Conservation (phyloP, 108 stramenopile genomes). For the Bacterosira constricta region DNA sequence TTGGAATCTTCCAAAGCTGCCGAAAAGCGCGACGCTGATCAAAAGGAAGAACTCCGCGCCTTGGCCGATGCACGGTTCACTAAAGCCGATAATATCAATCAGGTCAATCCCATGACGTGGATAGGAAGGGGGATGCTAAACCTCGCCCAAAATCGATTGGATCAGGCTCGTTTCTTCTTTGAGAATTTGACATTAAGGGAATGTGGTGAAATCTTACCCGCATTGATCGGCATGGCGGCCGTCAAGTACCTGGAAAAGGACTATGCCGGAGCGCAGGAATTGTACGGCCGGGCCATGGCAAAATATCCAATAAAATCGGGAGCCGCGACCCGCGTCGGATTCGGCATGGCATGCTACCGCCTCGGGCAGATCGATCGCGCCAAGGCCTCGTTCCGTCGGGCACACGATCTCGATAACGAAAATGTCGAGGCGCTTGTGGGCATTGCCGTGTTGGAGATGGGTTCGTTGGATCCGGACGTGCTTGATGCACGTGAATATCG, state of each 20-base stretch:
- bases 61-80: constrained; percentile 79
- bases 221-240: constrained; percentile 85
- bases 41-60: constrained; percentile 58
- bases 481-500: constrained; percentile 52
- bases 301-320: constrained; percentile 45
- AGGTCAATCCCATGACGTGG: constrained; percentile 87
- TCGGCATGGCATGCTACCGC: constrained; percentile 81
- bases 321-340: constrained; percentile 69
- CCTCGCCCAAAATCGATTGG: constrained; percentile 49
- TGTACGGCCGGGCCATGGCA: constrained; percentile 74
- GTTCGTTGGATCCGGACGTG: constrained; percentile 65
- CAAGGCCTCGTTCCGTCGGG: constrained; percentile 80
- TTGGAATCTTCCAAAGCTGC: constrained; percentile 13
- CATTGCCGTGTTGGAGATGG: constrained; percentile 77
- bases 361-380: constrained; percentile 90
- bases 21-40: constrained; percentile 14
- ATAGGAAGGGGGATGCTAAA: constrained; percentile 83
- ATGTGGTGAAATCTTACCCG: constrained; percentile 77
- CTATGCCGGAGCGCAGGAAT: constrained; percentile 61
- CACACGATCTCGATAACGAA: constrained; percentile 77
- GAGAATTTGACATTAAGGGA: constrained; percentile 68
- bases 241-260: constrained; percentile 68
- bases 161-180: constrained; percentile 87
- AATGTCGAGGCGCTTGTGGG: constrained; percentile 86
- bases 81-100: constrained; percentile 69